Base-by-base conservation (phyloP, 78 protist genomes). In the Dictyostelium purpureum region DNA sequence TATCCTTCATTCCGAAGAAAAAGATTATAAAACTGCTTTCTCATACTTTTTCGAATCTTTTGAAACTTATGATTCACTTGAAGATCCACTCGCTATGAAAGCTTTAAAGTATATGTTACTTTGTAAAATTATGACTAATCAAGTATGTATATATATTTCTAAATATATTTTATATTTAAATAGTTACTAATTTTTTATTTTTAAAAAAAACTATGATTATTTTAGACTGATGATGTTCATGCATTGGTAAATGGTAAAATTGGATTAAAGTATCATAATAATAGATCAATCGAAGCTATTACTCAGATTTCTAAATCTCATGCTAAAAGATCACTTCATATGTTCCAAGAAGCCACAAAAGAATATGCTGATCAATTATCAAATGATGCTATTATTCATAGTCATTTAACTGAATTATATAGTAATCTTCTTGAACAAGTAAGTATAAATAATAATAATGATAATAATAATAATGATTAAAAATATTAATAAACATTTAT, bases 41-140 rank as follows among this genome's bases (percentile, higher is more conserved):
- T 97, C 99, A 6, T 99, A 99, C 97, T 97, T 99, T 49, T 98
- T 69, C 70, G 99, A 99, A 87, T 97, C 99, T 45, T 96, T 97
- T 28, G 99, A 99, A 89, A 97, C 95, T 6, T 97, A 59, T 77
- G 88, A 94, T 24, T 19, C 95, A 5, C 31, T 88, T 4, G 97
- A 90, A 1, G 96, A 96, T 42, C 79, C 65, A 33, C 49, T 70
- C 6, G 97, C 98, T 1, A 19, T 79, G 56, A 57, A 31, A 18
- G 71, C 94, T 33, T 89, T 99, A 87, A 98, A 98, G 95, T 98
- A 98, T 95, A 98, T 98, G 99, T 95, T 99, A 19, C 90, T 98
- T 45, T 69, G 93, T 85, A 98, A 98, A 85, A 89, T 98, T 65
- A 98, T 98, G 99, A 88, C 96, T n/a, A 69, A 56, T 45, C 87